Evolutionary conservation across 306 rosid genomes (phyloP).

Genomic region (Astragalus membranaceus): DNA sequence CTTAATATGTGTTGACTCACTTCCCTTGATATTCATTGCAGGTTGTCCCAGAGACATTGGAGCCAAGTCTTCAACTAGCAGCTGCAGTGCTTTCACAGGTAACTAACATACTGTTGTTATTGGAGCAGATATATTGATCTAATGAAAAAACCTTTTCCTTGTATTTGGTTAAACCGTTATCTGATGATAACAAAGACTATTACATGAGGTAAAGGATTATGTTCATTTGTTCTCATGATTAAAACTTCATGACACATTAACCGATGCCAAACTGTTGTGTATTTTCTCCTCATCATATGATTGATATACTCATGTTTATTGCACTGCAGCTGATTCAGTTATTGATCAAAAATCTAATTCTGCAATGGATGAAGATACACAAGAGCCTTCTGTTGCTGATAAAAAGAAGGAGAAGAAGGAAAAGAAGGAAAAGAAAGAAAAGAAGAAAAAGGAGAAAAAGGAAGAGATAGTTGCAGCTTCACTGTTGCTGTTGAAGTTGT

Average conservation of each 20-base stretch:
- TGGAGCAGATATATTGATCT: conserved; percentile 8
- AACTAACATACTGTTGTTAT: conserved; percentile 5
- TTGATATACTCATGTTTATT: not conserved
- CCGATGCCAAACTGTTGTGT: not conserved
- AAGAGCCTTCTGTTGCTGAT: too few relatives aligned
- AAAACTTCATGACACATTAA: conserved; percentile 11
- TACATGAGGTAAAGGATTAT: not conserved
- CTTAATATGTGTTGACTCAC: conserved; percentile 10
- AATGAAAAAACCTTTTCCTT: not conserved
- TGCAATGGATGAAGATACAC: too few relatives aligned
- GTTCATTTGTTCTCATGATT: not conserved
- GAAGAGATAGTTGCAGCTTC: too few relatives aligned
- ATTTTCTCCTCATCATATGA: not conserved
- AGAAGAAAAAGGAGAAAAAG: too few relatives aligned
- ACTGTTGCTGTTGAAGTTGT: too few relatives aligned
- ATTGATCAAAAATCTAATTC: too few relatives aligned
- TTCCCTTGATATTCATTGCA: conserved; percentile 19
- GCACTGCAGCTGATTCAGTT: too few relatives aligned
- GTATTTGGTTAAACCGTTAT: not conserved
- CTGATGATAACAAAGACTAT: not conserved
- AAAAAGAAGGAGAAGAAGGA: too few relatives aligned
- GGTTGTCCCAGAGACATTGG: conserved; percentile 99
- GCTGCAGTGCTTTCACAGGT: conserved; percentile 99
- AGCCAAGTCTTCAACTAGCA: conserved; percentile 98
- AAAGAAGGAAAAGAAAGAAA: too few relatives aligned